Conservation (phyloP, 768 basidiomycete genomes). For the Calvatia gigantea region DNA sequence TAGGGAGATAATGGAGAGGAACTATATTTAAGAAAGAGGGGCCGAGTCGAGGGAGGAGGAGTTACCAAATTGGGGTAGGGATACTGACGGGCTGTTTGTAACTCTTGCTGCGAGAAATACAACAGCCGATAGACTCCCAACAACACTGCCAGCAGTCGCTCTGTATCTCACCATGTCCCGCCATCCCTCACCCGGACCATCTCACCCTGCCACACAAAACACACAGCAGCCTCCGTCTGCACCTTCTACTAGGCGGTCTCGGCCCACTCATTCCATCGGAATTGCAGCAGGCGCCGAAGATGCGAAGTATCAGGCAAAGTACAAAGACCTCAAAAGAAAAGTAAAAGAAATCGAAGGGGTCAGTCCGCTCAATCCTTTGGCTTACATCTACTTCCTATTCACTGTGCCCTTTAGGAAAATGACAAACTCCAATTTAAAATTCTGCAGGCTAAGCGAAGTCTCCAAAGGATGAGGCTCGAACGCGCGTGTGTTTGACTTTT, state of each 20-base stretch:
- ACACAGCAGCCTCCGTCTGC: conserved; percentile 18
- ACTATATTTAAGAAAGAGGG: conserved; percentile 4
- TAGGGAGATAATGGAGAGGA: conserved; percentile 2
- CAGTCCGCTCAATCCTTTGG: conserved; percentile 26
- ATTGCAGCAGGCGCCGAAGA: conserved; percentile 81
- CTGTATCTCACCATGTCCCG: conserved; percentile 62
- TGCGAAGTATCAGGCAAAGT: conserved; percentile 83
- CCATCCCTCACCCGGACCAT: conserved; percentile 53
- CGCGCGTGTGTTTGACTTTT: conserved; percentile 64
- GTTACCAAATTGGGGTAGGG: conserved; percentile 13
- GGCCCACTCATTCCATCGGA: conserved; percentile 48
- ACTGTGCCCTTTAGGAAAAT: conserved; percentile 62
- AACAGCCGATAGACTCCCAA: conserved; percentile 19
- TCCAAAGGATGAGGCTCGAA: conserved; percentile 85
- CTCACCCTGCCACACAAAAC: conserved; percentile 33
- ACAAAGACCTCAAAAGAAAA: conserved; percentile 84
- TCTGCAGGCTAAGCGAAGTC: conserved; percentile 73
- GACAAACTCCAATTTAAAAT: conserved; percentile 85
- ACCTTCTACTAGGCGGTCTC: conserved; percentile 41
- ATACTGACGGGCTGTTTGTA: conserved; percentile 15
- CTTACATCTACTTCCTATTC: conserved; percentile 1
- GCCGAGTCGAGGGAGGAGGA: conserved; percentile 8
- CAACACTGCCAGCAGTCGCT: conserved; percentile 31
- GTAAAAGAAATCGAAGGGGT: conserved; percentile 85
- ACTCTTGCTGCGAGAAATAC: conserved; percentile 18